Conservation (phyloP, 1,284 basidiomycete species). For the Apiotrichum akiyoshidainum region DNA sequence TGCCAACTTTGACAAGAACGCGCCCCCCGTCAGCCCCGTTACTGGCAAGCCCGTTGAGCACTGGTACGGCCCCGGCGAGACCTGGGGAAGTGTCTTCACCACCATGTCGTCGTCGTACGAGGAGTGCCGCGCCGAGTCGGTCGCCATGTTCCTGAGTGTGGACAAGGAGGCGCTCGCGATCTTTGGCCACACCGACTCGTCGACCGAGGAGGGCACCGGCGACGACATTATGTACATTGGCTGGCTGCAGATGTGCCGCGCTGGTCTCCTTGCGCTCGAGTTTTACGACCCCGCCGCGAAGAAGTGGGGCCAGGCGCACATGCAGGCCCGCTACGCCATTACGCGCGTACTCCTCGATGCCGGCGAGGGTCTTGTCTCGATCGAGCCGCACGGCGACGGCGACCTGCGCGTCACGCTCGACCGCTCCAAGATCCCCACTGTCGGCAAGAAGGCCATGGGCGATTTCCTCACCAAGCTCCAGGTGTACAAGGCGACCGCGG, state of each 20-base stretch:
- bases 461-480: constrained; percentile 20
- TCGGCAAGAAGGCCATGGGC: constrained; percentile 18
- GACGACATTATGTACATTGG: constrained; percentile 70
- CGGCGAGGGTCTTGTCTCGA: constrained; percentile 13
- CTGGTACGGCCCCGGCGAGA: constrained; percentile 23
- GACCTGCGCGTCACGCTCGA: constrained; percentile 17
- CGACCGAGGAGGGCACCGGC: constrained; percentile 7
- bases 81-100: constrained; percentile 18
- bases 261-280: constrained; percentile 72
- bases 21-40: constrained; percentile 17
- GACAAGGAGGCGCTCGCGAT: constrained; percentile 18
- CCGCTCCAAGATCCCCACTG: constrained; percentile 12
- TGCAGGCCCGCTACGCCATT: constrained; percentile 55
- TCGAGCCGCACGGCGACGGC: constrained; percentile 14
- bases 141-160: constrained; percentile 20
- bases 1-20: constrained; percentile 18
- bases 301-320: constrained; percentile 88
- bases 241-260: constrained; percentile 79
- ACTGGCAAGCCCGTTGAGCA: constrained; percentile 19
- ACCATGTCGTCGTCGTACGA: constrained; percentile 18
- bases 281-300: constrained; percentile 73
- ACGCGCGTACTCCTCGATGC: constrained; percentile 17
- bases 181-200: constrained; percentile 20
- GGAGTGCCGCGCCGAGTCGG: constrained; percentile 21
- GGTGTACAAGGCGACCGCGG: constrained; percentile 22